Conservation (phyloP, 441 rosid genomes). For the Populus trichocarpa region DNA sequence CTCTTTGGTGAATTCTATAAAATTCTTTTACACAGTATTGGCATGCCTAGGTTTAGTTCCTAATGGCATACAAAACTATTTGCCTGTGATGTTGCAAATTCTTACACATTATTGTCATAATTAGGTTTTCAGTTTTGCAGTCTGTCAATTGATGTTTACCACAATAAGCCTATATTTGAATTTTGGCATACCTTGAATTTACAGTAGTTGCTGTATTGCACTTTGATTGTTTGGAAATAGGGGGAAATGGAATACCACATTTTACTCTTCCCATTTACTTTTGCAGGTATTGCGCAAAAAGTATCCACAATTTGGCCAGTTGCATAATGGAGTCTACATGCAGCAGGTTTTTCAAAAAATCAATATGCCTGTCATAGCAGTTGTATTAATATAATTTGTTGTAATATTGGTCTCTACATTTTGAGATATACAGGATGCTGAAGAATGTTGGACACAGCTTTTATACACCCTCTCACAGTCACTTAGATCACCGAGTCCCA, state of each 20-base stretch:
- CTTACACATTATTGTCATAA: background rate
- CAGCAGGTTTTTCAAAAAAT: conserved; percentile 66
- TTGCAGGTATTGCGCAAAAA: conserved; percentile 81
- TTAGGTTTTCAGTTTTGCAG: background rate
- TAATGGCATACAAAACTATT: background rate
- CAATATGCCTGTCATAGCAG: background rate
- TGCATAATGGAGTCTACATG: conserved; percentile 94
- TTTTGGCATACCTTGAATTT: background rate
- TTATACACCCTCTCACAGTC: conserved; percentile 83
- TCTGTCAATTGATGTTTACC: background rate
- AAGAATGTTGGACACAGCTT: conserved; percentile 96
- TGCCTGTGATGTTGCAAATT: background rate
- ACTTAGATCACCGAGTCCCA: conserved; percentile 54
- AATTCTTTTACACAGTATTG: background rate
- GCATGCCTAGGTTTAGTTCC: too few species aligned
- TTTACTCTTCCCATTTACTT: background rate
- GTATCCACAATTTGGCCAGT: conserved; percentile 89
- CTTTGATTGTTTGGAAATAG: background rate
- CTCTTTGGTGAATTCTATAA: background rate
- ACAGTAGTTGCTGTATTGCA: conserved; percentile 2
- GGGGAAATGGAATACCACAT: conserved; percentile 2
- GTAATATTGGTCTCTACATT: conserved; percentile 17
- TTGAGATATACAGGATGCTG: conserved; percentile 69
- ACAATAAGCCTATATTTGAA: background rate
- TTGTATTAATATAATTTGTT: conserved; percentile 9